Percentiles rank a stretch among this genome's conserved stretches.
These are phyloP conservation scores for Orbilia ellipsospora DNA, from an alignment of 2,329 filamentous ascomycete species.

Conservation along the genomic window DNA sequence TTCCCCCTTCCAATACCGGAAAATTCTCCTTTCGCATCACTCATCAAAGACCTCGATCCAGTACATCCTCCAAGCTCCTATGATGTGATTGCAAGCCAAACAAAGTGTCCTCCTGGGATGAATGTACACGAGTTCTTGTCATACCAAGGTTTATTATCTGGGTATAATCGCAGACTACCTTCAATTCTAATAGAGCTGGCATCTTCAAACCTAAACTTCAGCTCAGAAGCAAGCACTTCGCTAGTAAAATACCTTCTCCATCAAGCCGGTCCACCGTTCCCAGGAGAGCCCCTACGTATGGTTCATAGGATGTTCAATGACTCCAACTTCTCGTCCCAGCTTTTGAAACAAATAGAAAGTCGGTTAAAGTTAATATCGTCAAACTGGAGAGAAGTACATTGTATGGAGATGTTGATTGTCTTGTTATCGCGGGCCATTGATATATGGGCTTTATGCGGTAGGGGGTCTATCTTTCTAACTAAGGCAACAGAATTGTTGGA, in stretches of 20 bases:
- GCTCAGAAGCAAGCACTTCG: slow-evolving; percentile 66
- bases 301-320: slow-evolving; percentile 68
- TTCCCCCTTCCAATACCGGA: slow-evolving; percentile 63
- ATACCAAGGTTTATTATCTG: slow-evolving; percentile 66
- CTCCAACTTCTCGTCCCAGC: slow-evolving; percentile 65
- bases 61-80: slow-evolving; percentile 67
- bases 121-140: slow-evolving; percentile 68
- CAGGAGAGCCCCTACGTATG: slow-evolving; percentile 63
- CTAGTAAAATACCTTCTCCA: slow-evolving; percentile 68
- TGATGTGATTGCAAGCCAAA: slow-evolving; percentile 67
- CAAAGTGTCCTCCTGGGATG: slow-evolving; percentile 65
- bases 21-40: slow-evolving; percentile 61
- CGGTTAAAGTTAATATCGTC: slow-evolving; percentile 65
- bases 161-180: slow-evolving; percentile 65
- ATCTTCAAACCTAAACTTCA: slow-evolving; percentile 71
- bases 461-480: slow-evolving; percentile 32
- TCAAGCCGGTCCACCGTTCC: slow-evolving; percentile 68
- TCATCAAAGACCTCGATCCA: slow-evolving; percentile 57
- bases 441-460: slow-evolving; percentile 58
- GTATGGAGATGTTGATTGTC: slow-evolving; percentile 71
- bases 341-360: slow-evolving; percentile 66
- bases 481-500: slow-evolving; percentile 61
- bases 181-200: slow-evolving; percentile 67
- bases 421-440: slow-evolving; percentile 64
- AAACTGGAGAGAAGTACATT: slow-evolving; percentile 71